A percentile compares a stretch with the other conserved stretches of the same genome.
These are phyloP conservation scores for Pseudomonodictys pantanalensis DNA, from an alignment of 495 filamentous ascomycete species.

Conservation along the genomic window DNA sequence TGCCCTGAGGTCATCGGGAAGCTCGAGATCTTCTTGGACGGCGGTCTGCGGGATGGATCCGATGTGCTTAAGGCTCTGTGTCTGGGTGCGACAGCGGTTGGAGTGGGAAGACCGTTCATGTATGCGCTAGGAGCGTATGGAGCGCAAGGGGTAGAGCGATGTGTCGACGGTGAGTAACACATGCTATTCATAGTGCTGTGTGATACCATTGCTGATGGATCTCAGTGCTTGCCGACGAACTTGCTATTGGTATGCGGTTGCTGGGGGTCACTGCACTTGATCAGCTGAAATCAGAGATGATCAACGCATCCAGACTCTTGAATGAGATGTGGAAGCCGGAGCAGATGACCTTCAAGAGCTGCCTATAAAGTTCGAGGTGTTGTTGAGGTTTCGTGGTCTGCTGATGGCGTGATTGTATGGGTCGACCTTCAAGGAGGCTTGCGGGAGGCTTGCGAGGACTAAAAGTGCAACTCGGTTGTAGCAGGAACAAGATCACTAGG, in stretches of 20 bases:
- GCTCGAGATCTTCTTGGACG: slow-evolving; percentile 24
- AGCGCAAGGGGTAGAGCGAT: slow-evolving; percentile 18
- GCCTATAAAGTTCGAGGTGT: too few species aligned
- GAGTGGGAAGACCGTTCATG: slow-evolving; percentile 23
- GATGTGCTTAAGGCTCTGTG: slow-evolving; percentile 28
- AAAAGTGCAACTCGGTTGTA: too few species aligned
- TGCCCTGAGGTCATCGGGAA: slow-evolving; percentile 26
- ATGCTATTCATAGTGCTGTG: background rate
- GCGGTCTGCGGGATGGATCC: slow-evolving; percentile 18
- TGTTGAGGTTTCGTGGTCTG: too few species aligned
- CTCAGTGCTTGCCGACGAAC: slow-evolving; percentile 22
- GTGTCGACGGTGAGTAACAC: slow-evolving; percentile 21
- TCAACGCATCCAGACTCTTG: slow-evolving; percentile 18
- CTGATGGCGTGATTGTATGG: too few species aligned
- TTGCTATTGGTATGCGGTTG: slow-evolving; percentile 23
- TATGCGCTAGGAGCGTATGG: slow-evolving; percentile 29
- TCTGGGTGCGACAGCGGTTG: slow-evolving; percentile 25
- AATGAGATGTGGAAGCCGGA: slow-evolving; percentile 29
- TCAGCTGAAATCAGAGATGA: slow-evolving; percentile 22
- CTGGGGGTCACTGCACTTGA: slow-evolving; percentile 24
- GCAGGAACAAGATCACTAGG: too few species aligned
- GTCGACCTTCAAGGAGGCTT: too few species aligned
- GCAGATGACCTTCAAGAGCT: background rate
- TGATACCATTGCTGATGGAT: background rate
- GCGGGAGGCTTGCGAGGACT: too few species aligned